Base-by-base conservation (phyloP, 169 alveolate genomes). In the Perkinsus chesapeaki region DNA sequence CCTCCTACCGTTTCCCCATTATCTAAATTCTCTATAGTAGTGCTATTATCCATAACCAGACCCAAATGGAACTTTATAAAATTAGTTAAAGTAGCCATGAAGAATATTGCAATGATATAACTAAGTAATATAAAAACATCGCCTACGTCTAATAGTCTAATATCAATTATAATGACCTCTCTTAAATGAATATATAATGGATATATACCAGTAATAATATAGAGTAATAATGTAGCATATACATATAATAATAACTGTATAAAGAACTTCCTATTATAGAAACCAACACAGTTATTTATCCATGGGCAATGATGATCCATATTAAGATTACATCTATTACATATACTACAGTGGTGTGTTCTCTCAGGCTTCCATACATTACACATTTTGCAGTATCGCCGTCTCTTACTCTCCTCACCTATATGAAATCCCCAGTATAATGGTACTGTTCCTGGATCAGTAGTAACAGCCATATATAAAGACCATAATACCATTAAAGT, bases 271-370 rank as follows among this genome's bases (percentile, higher is more conserved):
- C 99, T 95, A 96, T 99, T 99, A 96, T 97, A 97, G 96, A 98
- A 98, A 19, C 99, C 99, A 43, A 99, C 98, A 95, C 99, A 99
- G 94, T 98, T 99, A 95, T 98, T 98, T 60, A 99, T 98, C 99
- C 99, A 99, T 38, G 99, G 99, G 94, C 99, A 99, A 94, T 99
- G 99, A 96, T 99, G 99, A 92, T 99, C 99, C 99, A 99, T 98
- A 94, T 98, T 98, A 94, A 98, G 31, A 34, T 60, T 60, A 60
- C 99, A 99, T 93, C 99, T 95, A 94, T 98, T 98, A 95, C 99
- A 99, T 20, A 97, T 97, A 7, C 99, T 98, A 95, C 99, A 99
- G 95, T 99, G 99, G 94, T 98, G 99, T 31, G 99, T 98, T 92
- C 99, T 96, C 93, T 98, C 99, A 0, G 99, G 99, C 94, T 98